Evolutionary conservation across 2,329 filamentous ascomycete species (phyloP).

Genomic region (Ilyonectria sp.): DNA sequence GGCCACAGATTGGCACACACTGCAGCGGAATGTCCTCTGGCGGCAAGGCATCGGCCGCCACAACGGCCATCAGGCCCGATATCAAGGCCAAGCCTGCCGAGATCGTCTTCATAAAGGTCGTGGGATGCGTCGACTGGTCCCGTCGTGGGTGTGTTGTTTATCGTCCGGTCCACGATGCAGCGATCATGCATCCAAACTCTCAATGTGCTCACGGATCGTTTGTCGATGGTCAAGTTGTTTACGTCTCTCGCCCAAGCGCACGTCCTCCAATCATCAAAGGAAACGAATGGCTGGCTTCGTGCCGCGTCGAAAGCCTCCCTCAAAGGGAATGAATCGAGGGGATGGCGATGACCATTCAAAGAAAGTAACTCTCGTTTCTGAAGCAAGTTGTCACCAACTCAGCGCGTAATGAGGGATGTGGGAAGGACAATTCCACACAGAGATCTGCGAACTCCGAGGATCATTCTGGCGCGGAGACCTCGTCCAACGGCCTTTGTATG

Average conservation of each 20-base stretch:
- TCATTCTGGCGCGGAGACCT: constrained; percentile 7
- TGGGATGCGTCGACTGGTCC: neutral
- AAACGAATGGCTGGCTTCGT: constrained; percentile 7
- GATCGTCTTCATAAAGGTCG: constrained; percentile 47
- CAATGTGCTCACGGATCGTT: neutral
- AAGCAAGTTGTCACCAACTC: constrained; percentile 16
- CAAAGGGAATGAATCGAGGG: constrained; percentile 3
- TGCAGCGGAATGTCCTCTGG: constrained; percentile 56
- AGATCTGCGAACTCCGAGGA: constrained; percentile 16
- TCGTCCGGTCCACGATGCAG: neutral
- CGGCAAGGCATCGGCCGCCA: constrained; percentile 50
- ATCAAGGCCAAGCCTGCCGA: constrained; percentile 46
- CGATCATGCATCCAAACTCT: neutral
- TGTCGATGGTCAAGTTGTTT: neutral
- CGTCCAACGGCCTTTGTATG: constrained; percentile 5
- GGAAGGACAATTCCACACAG: constrained; percentile 11
- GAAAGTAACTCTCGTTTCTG: constrained; percentile 19
- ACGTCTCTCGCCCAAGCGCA: neutral
- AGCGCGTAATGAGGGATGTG: constrained; percentile 18
- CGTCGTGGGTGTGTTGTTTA: neutral
- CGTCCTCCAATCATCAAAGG: neutral
- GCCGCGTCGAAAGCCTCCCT: neutral
- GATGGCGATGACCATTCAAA: constrained; percentile 9
- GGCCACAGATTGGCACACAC: constrained; percentile 60
- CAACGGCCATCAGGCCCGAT: constrained; percentile 49